These are phyloP conservation scores for Tephrocybe sp. DNA, from an alignment of 768 basidiomycete species.

Conservation along the genomic window DNA sequence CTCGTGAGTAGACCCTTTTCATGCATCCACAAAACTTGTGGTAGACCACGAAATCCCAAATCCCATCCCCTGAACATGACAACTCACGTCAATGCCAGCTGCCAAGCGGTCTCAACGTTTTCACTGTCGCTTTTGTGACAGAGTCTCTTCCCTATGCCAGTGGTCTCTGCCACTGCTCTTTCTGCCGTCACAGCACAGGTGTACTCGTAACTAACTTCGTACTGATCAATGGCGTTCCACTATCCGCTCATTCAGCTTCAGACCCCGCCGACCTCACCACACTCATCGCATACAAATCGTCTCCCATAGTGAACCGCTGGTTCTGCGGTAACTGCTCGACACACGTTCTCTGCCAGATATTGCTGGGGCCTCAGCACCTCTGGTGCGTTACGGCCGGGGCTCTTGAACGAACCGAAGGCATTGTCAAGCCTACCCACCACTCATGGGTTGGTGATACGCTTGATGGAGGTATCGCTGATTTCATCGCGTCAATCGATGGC, in stretches of 20 bases:
- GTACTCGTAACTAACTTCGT: slow-evolving; percentile 17
- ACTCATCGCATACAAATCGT: slow-evolving; percentile 15
- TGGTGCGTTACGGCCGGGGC: slow-evolving; percentile 16
- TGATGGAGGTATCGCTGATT: slow-evolving; percentile 18
- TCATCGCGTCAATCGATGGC: slow-evolving; percentile 10
- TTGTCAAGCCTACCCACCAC: slow-evolving; percentile 9
- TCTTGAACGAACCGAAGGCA: slow-evolving; percentile 13
- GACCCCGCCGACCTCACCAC: slow-evolving; percentile 12
- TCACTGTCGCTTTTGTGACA: slow-evolving; percentile 19
- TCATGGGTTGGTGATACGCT: slow-evolving; percentile 17
- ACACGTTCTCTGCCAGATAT: slow-evolving; percentile 15
- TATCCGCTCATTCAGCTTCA: slow-evolving; percentile 3
- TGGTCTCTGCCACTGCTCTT: slow-evolving; percentile 26
- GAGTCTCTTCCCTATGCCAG: slow-evolving; percentile 17
- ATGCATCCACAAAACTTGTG: too few species aligned
- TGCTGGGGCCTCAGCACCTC: background rate
- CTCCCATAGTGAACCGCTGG: slow-evolving; percentile 11
- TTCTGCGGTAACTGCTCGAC: slow-evolving; percentile 18
- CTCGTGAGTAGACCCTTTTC: too few species aligned
- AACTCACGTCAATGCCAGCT: slow-evolving; percentile 24
- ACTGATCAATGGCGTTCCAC: slow-evolving; percentile 13
- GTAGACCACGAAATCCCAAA: too few species aligned
- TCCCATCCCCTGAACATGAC: slow-evolving; percentile 1
- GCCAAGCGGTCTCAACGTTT: slow-evolving; percentile 22
- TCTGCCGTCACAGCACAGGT: slow-evolving; percentile 27